phyloP scores from a whole-genome alignment of 2,329 filamentous ascomycete species.

The Dactylellina parvicollis region DNA sequence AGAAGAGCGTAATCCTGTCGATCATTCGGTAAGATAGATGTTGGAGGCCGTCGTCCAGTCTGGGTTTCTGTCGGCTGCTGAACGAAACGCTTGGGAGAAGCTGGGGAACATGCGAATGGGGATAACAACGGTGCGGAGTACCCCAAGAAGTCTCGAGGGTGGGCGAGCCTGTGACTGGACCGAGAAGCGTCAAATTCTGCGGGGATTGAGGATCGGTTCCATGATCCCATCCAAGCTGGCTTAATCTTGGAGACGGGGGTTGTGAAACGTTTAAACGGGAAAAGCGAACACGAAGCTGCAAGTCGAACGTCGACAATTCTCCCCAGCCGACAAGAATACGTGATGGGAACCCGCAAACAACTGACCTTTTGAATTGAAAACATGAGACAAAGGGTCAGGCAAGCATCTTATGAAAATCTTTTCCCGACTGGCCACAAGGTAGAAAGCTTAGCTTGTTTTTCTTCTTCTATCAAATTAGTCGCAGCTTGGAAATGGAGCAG shows the following conservation, averaged over 20 bases:
- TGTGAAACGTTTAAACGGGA: constrained; percentile 15
- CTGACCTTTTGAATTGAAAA: neutral
- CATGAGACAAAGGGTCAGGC: constrained; percentile 32
- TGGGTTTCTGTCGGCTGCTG: neutral
- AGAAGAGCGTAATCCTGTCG: neutral
- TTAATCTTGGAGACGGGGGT: constrained; percentile 17
- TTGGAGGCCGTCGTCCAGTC: neutral
- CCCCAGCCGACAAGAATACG: neutral
- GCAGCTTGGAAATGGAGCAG: neutral
- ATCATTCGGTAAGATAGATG: neutral
- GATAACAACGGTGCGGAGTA: constrained; percentile 42
- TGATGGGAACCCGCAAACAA: neutral
- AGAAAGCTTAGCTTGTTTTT: constrained; percentile 35
- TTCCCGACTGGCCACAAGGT: constrained; percentile 10
- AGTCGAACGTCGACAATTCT: neutral
- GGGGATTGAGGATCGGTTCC: constrained; percentile 33
- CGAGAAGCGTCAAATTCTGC: constrained; percentile 22
- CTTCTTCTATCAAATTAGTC: neutral
- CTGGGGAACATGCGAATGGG: constrained; percentile 24
- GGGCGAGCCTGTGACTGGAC: constrained; percentile 32
- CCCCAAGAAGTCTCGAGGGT: constrained; percentile 24
- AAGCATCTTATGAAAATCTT: constrained; percentile 43
- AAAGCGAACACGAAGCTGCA: constrained; percentile 2
- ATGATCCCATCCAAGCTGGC: constrained; percentile 14
- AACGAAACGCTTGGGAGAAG: neutral